Evolutionary conservation across 768 basidiomycete species (phyloP).

Genomic region (Baorangia bicolor): DNA sequence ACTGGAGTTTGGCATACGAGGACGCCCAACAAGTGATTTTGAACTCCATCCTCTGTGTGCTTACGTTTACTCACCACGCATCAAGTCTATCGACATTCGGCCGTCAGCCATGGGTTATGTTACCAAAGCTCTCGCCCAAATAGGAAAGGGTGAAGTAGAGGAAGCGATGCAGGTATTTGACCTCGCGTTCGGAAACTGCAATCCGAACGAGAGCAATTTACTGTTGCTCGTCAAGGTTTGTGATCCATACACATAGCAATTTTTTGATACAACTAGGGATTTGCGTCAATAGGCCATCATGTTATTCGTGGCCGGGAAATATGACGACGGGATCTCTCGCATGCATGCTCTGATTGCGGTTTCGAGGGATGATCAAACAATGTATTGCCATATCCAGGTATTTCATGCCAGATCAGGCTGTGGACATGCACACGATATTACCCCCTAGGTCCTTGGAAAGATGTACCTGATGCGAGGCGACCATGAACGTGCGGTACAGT

Average conservation of each 20-base stretch:
- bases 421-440: background rate
- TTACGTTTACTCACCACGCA: background rate
- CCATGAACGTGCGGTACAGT: background rate
- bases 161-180: background rate
- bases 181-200: background rate
- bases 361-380: background rate
- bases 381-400: constrained; percentile 5
- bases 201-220: background rate
- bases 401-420: background rate
- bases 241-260: background rate
- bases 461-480: background rate
- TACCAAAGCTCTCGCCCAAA: constrained; percentile 1
- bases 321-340: background rate
- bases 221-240: constrained; percentile 8
- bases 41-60: too few species aligned
- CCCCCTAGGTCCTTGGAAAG: constrained; percentile 3
- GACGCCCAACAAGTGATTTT: background rate
- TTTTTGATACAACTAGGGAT: background rate
- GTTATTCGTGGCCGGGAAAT: background rate
- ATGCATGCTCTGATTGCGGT: background rate
- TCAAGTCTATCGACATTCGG: background rate
- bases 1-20: background rate
- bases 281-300: background rate
- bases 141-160: background rate
- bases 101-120: constrained; percentile 7